Base-by-base conservation (phyloP, 192 early-diverging fungal species). In the Funneliformis geosporum region DNA sequence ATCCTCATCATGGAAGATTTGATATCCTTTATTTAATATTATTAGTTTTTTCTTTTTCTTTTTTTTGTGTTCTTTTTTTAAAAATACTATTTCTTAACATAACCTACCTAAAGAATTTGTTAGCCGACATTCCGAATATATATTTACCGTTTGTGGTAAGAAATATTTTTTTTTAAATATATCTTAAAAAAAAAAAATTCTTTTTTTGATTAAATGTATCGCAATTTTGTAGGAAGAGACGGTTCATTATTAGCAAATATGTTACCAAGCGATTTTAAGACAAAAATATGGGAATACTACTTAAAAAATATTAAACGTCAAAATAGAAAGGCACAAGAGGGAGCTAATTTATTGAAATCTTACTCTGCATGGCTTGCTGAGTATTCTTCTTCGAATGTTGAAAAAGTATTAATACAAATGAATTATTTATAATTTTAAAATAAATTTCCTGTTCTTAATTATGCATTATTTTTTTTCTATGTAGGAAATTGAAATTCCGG, bases 401-500 rank as follows among this genome's bases (percentile, higher is more conserved):
- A 25, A 18, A 40, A 42, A 21, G 67, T 69, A 69, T 42, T 55
- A 21, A 55, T 55, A 55, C 21, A 1, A 21, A 16, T 5, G 12
- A 0, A 21, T 33, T 33, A 14, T 55, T 55, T 55, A 18, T 18
- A 12, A 50, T 18, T 14, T 55, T 4, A 9, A 44, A 44, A 1
- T 4, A 44, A 5, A 10, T 46, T 38, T 39, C 10, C 4, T 8
- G 68, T 21, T 44, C 60, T 43, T 72, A 33, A 47, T 50, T 44
- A 27, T 27, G 60, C n/a, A 28, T 1, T n/a, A 66, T 66, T 67
- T 67, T 4, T 60, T 21, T 39, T 40, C 9, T 11, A 1, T 27
- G 8, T 77, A 93, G 80, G 59, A 80, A 9, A 82, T 95, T 9
- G 94, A 94, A 80, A 88, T 95, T 42, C 94, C 94, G 46, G 94